Percentiles rank a stretch among this genome's conserved stretches.
phyloP scores from a whole-genome alignment of 1,284 basidiomycete species.

The Puccinia novopanici region DNA sequence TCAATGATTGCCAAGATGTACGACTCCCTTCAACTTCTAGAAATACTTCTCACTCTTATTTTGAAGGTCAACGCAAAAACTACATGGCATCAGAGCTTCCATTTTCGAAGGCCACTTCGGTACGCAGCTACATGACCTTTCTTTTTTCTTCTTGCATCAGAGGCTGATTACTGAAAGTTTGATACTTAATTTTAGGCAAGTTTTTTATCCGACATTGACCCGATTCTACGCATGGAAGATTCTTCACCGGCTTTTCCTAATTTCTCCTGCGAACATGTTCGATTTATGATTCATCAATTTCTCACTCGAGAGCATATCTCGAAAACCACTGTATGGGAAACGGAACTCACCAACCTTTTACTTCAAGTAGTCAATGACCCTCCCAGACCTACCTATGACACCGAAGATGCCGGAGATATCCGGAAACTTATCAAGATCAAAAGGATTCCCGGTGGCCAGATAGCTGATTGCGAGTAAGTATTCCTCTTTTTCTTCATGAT shows the following conservation, averaged over 20 bases:
- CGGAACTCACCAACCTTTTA: slow-evolving; percentile 75
- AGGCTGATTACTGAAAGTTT: neutral
- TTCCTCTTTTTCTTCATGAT: neutral
- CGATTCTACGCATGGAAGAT: neutral
- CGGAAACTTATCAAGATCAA: slow-evolving; percentile 97
- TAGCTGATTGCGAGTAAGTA: slow-evolving; percentile 86
- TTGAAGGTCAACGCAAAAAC: slow-evolving; percentile 14
- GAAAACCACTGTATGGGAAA: slow-evolving; percentile 80
- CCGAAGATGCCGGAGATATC: slow-evolving; percentile 84
- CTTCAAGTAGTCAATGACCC: slow-evolving; percentile 66
- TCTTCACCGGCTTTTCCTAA: slow-evolving; percentile 53
- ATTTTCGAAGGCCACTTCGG: slow-evolving; percentile 32
- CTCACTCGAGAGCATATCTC: slow-evolving; percentile 71
- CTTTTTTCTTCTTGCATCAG: neutral
- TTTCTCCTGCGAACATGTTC: slow-evolving; percentile 67
- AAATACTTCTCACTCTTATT: slow-evolving; percentile 1
- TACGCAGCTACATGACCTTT: neutral
- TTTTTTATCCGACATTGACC: slow-evolving; percentile 18
- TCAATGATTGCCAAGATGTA: neutral
- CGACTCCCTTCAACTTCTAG: slow-evolving; percentile 15
- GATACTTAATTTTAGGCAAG: slow-evolving; percentile 4
- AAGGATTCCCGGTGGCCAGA: slow-evolving; percentile 90
- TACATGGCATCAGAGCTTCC: slow-evolving; percentile 5
- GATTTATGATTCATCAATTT: slow-evolving; percentile 78
- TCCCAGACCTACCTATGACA: slow-evolving; percentile 60